phyloP scores from a whole-genome alignment of 2,329 filamentous ascomycete species.

The Pseudogymnoascus sp. region DNA sequence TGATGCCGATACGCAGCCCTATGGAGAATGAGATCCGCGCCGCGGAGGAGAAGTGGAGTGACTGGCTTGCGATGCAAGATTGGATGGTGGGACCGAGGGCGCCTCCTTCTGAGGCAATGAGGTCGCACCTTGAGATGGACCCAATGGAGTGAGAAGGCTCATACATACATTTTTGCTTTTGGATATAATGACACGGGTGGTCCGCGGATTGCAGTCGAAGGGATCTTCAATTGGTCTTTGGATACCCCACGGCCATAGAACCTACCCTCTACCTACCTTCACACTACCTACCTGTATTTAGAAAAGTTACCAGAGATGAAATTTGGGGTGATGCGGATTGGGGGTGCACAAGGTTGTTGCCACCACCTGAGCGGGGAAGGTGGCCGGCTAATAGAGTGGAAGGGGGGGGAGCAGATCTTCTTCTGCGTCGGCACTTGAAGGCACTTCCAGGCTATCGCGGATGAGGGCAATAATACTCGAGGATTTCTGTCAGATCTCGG shows the following conservation, averaged over 20 bases:
- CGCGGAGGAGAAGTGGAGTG: constrained; percentile 82
- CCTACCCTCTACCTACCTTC: not conserved
- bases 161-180: not conserved
- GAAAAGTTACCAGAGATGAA: not conserved
- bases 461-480: not conserved
- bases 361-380: not conserved
- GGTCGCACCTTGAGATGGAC: not conserved
- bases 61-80: constrained; percentile 95
- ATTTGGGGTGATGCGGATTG: not conserved
- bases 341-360: not conserved
- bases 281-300: not conserved
- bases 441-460: not conserved
- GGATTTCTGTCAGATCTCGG: not conserved
- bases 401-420: not conserved
- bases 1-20: constrained; percentile 72
- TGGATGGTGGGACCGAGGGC: constrained; percentile 92
- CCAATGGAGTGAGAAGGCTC: not conserved
- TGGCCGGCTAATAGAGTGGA: not conserved
- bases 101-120: constrained; percentile 32
- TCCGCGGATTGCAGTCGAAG: not conserved
- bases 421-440: not conserved
- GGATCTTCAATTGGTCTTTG: not conserved
- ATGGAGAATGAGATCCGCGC: constrained; percentile 72
- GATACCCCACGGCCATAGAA: not conserved
- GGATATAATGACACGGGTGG: not conserved